Evolutionary conservation across 805 yeast genomes (phyloP), one percentile per base, ranked within the genome.

Genomic region (Brettanomyces bruxellensis): DNA sequence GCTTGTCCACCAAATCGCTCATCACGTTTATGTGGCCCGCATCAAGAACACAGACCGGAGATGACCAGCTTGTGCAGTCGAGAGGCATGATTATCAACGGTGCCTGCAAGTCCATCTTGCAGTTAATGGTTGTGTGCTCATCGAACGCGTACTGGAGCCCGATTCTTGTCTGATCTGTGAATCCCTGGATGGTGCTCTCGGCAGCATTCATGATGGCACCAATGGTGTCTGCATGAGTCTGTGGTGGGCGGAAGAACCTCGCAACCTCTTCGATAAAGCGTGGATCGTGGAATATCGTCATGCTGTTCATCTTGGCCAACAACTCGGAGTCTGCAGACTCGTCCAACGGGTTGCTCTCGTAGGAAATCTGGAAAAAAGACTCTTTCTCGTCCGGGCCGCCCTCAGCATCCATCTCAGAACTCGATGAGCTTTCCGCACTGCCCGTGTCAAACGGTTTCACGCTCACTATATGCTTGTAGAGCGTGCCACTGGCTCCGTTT

Each of bases 171-270:
- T 89, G 96, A 25, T 81, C 72, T 0, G 97, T 82, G 51, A 93
- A 70, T 2, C 95, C 97, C 57, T 89, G 96, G 48, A 93, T 84
- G 0, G 96, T 90, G 0, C 90, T 86, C 51, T 90, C 96, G 0
- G 99, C 99, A 1, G 96, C 98, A 62, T 79, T 83, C 78, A 93
- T 78, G 25, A 95, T 78, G 8, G 93, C 93, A 35, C 89, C 91
- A 23, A 93, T 79, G 0, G 97, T 89, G 57, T 90, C 95, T 47
- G 81, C 70, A 55, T 90, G 95, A 25, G 79, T 79, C 49, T 79
- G 80, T 22, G 96, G 96, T 1, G 97, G 96, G 42, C 76, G 80
- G 70, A 93, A 93, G 57, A 95, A 91, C 48, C 62, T 66, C 13
- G 76, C 72, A 43, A 93, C 71, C 48, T 80, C 84, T 54, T 89